Conservation (phyloP, 176 grass and related monocot species). For the Pontederia paniculata region DNA sequence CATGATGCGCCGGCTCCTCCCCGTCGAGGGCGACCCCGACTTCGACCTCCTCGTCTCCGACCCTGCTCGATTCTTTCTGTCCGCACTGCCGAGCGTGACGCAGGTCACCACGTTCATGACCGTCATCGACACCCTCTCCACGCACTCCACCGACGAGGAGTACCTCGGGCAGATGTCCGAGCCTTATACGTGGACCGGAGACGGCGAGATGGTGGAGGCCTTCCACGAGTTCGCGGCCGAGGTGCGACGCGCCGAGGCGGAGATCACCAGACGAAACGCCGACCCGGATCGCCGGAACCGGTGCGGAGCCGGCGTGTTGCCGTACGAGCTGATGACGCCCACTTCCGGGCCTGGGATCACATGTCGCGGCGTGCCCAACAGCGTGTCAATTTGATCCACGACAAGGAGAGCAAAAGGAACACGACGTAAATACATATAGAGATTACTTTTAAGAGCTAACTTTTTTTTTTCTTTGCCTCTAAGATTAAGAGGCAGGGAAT, state of each 20-base stretch:
- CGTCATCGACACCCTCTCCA: constrained; percentile 94
- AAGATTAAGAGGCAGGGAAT: too few species aligned
- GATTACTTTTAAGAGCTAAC: too few species aligned
- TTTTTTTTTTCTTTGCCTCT: too few species aligned
- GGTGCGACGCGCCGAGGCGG: constrained; percentile 47
- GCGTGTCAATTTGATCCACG: constrained; percentile 42
- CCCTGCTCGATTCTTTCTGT: constrained; percentile 75
- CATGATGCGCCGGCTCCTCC: constrained; percentile 82
- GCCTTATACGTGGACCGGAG: constrained; percentile 58
- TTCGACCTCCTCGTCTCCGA: constrained; percentile 46
- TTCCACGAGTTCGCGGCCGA: constrained; percentile 46
- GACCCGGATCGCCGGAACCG: constrained; percentile 48
- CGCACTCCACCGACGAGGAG: constrained; percentile 86
- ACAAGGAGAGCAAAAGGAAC: too few species aligned
- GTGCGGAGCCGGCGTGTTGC: constrained; percentile 77
- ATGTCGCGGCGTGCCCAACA: constrained; percentile 83
- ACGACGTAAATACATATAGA: too few species aligned
- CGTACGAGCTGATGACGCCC: constrained; percentile 87
- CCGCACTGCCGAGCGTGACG: constrained; percentile 73
- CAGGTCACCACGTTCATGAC: constrained; percentile 96
- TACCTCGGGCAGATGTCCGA: constrained; percentile 74
- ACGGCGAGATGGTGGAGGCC: constrained; percentile 36
- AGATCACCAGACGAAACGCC: constrained; percentile 54
- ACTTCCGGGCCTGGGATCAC: constrained; percentile 69
- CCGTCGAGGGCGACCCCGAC: constrained; percentile 66